Base-by-base conservation (phyloP, 352 stramenopile genomes). In the Thalassiosira exigua region DNA sequence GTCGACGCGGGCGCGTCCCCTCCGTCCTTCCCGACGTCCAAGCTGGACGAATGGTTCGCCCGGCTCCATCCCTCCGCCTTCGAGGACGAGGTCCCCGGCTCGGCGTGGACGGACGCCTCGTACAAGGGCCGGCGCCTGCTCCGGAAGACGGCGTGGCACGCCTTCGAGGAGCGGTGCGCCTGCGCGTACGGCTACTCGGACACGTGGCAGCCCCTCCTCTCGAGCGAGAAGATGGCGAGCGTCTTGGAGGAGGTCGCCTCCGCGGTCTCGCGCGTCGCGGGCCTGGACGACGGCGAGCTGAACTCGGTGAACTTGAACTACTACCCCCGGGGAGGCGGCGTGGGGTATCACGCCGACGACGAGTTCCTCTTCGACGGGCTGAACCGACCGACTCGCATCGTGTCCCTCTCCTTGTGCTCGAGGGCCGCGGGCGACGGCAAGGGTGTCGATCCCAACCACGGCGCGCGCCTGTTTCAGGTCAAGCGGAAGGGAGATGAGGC, bases 301-400 rank as follows among this genome's bases (percentile, higher is more conserved):
- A 77, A 84, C 71, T 76, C 51, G 7, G 73, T 78, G 48, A 84
- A 84, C 60, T 36, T 84, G 27, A 84, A 84, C 58, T 84, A 81
- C 48, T 84, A 84, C 64, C 75, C 75, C 12, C 48, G 39, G 42
- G 75, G 75, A 39, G 75, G 69, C 1, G 75, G 69, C 41, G 69
- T 84, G 5, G 75, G 75, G 14, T 79, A 72, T 33, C 75, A 84
- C 44, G 75, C 75, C 9, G 75, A 84, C 52, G 75, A 84, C 59
- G 75, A 84, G 53, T 84, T 80, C 56, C 60, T 84, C n/a, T 84
- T 84, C 69, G 75, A 84, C 60, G 75, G 75, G 11, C 33, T 71
- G n/a, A 74, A 77, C 48, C 42, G 69, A 32, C 41, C 52, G 0
- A 75, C 69, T 27, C 54, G 75, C 33, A 84, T 84, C 22, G 51